Base-by-base conservation (phyloP, 805 yeast species). In the Lipomyces anomalus region DNA sequence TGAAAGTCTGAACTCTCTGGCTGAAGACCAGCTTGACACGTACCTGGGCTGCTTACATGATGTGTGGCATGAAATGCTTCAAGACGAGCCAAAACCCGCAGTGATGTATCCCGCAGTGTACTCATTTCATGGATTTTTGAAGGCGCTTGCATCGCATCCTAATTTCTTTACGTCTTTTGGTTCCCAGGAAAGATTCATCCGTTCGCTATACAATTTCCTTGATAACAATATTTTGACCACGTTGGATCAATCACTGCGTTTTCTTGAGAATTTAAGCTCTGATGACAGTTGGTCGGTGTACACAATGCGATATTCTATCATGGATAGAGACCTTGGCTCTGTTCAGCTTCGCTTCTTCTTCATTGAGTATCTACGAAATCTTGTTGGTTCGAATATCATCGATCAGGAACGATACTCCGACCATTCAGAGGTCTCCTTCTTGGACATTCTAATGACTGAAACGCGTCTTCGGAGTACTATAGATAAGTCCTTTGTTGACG, bases 91-190 rank as follows among this genome's bases (percentile, higher is more conserved):
- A 36, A 56, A 43, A 40, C 48, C 36, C 9, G 24, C 37, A 26
- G 17, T n/a, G 32, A 35, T 40, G 32, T 55, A 45, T 42, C 65
- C 28, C 3, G 56, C 35, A 38, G 54, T 44, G 29, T 67, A 43
- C 55, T 64, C 58, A 22, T 42, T 55, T 40, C 61, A 45, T 46
- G 69, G 52, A 50, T 70, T 56, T 52, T 56, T 70, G 43, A 64
- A 63, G 41, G 69, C 66, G 7, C 52, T 64, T 28, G 24, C 32
- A 6, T 16, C 35, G 18, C 46, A 46, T 16, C 7, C 44, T 4
- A 20, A 38, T 3, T 46, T 46, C 21, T 22, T 22, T n/a, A 36
- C 34, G 20, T 29, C 40, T 22, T 32, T 46, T 3, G 35, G 24
- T 5, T 17, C 29, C n/a, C 49, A 50, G 21, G 24, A 34, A 17